Conservation (phyloP, 140 eudicot species). For the Anethum foeniculum region DNA sequence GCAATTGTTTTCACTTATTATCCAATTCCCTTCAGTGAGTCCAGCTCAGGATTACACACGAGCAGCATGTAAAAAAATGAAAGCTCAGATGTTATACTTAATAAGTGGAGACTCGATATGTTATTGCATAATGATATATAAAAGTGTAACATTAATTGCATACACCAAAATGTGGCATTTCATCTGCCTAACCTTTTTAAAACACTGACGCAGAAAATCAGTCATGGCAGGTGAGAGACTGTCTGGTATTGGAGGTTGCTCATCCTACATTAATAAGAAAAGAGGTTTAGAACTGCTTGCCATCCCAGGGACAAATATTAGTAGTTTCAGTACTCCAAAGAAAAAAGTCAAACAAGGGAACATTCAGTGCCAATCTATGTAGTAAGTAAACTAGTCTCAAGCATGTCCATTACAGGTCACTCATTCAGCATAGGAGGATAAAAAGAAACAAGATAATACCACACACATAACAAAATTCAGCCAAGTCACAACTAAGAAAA, state of each 20-base stretch:
- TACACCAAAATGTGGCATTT: conserved; percentile 3
- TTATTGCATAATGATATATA: neutral
- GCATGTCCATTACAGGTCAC: neutral
- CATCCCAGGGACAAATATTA: neutral
- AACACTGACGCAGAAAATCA: conserved; percentile 90
- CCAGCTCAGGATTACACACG: neutral
- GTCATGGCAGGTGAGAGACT: conserved; percentile 82
- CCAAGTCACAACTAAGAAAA: neutral
- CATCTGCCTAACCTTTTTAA: conserved; percentile 64
- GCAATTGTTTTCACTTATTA: neutral
- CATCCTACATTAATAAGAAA: conserved; percentile 59
- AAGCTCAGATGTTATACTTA: neutral
- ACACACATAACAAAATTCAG: neutral
- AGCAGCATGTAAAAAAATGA: neutral
- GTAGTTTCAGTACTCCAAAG: neutral
- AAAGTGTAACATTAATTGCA: neutral
- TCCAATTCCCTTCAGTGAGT: neutral
- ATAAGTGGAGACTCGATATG: neutral
- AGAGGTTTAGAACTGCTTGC: conserved; percentile 11
- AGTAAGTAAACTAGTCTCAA: neutral
- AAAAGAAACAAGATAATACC: neutral
- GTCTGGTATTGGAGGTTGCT: conserved; percentile 95
- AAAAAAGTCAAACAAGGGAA: conserved; percentile 3
- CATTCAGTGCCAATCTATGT: neutral
- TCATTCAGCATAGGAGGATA: neutral